These are phyloP conservation scores for Rhynchospora pubera DNA, from an alignment of 176 grass and related monocot genomes.

Conservation along the genomic window DNA sequence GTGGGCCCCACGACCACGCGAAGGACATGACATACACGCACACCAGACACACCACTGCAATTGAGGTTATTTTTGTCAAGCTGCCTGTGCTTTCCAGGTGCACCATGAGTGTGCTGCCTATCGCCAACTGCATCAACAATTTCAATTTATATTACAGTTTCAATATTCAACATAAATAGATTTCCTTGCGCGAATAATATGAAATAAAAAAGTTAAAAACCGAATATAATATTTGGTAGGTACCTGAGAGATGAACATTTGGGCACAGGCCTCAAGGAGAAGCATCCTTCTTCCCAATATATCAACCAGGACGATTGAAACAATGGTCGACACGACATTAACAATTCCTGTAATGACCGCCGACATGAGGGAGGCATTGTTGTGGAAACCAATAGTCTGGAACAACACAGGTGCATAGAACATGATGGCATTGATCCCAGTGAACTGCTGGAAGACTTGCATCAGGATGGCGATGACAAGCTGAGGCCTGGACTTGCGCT, in stretches of 20 bases:
- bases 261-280: constrained; percentile 42
- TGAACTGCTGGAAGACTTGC: constrained; percentile 35
- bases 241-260: constrained; percentile 49
- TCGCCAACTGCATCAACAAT: neutral
- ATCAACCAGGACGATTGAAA: constrained; percentile 43
- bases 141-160: neutral
- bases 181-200: neutral
- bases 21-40: constrained; percentile 27
- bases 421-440: constrained; percentile 36
- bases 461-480: constrained; percentile 25
- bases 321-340: constrained; percentile 38
- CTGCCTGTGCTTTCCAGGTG: neutral
- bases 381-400: constrained; percentile 48
- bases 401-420: constrained; percentile 35
- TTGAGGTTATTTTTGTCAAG: neutral
- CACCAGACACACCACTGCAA: constrained; percentile 6
- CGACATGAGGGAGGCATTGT: constrained; percentile 30
- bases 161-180: too few relatives aligned
- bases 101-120: neutral
- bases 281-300: constrained; percentile 31
- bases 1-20: constrained; percentile 38
- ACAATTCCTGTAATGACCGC: constrained; percentile 44
- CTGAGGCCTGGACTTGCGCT: constrained; percentile 11
- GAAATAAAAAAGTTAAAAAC: too few relatives aligned
- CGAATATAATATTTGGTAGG: neutral